Evolutionary conservation across 75 land plant species (phyloP), one percentile per base, ranked within the genome.

Genomic region (Picea glauca): DNA sequence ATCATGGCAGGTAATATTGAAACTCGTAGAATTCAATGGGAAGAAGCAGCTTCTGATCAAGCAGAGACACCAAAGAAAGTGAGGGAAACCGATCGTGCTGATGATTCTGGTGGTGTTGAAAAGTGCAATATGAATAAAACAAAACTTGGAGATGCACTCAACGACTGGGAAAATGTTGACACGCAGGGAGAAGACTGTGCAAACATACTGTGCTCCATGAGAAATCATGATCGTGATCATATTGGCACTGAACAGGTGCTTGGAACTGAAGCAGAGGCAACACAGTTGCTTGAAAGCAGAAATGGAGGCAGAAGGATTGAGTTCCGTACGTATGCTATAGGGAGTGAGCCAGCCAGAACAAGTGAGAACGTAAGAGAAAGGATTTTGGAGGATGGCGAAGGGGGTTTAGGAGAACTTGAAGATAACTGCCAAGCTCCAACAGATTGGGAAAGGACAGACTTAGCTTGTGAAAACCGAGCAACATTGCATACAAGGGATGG

Each of bases 151-250:
- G 80, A 62, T 13, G 0, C 58, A 30, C 38, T 63, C 77, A 83
- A 76, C 33, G 86, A 82, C 57, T 88, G 81, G 43, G 82, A 77
- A 11, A 78, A 76, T 9, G 59, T 79, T 60, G 72, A 86, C 38
- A 87, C n/a, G 89, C 13, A 87, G 87, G 76, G 82, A 85, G 40
- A 76, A n/a, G n/a, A n/a, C n/a, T n/a, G n/a, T n/a, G n/a, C n/a
- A n/a, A n/a, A n/a, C n/a, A n/a, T 78, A n/a, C 88, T 87, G 58
- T 84, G 74, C 80, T 80, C 86, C 8, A 82, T 46, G 79, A 87
- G 2, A 74, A 32, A 3, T 63, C n/a, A n/a, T n/a, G n/a, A n/a
- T n/a, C n/a, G n/a, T n/a, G n/a, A n/a, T n/a, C n/a, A n/a, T n/a
- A n/a, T 79, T 62, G 92, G 75, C 80, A 91, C 92, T 70, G 90